Conservation (phyloP, 176 grass and related monocot genomes). For the Poa pratensis region DNA sequence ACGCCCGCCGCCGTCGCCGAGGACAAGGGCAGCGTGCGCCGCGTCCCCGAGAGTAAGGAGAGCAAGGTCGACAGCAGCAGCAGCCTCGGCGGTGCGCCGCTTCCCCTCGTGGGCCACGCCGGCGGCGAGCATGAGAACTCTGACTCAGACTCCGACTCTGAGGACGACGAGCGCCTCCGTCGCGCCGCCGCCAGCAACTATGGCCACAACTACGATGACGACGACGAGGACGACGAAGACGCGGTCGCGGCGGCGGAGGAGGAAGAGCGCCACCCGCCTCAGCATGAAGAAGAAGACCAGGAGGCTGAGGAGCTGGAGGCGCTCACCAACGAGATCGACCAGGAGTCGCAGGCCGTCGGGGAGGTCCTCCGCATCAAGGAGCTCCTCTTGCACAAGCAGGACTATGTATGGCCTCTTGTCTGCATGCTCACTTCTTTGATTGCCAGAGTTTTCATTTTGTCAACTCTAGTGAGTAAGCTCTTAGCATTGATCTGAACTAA, state of each 20-base stretch:
- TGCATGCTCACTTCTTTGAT: background rate
- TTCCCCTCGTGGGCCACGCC: background rate
- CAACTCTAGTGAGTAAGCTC: background rate
- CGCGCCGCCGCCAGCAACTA: conserved; percentile 68
- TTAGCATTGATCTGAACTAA: conserved; percentile 18
- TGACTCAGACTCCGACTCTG: conserved; percentile 47
- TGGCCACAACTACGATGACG: conserved; percentile 74
- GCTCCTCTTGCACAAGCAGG: conserved; percentile 54
- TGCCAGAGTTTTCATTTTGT: background rate
- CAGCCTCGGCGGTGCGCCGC: conserved; percentile 35
- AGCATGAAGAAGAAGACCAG: conserved; percentile 40
- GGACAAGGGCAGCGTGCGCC: conserved; percentile 68
- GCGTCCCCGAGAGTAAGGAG: conserved; percentile 55
- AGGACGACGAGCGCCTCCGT: conserved; percentile 58
- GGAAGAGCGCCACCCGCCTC: conserved; percentile 20
- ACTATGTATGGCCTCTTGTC: conserved; percentile 47
- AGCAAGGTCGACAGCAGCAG: conserved; percentile 68
- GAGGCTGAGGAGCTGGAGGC: conserved; percentile 63
- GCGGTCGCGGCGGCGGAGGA: background rate
- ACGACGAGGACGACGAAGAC: conserved; percentile 31
- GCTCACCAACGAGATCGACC: conserved; percentile 69
- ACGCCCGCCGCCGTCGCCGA: conserved; percentile 55
- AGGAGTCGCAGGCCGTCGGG: conserved; percentile 58
- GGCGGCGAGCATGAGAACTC: conserved; percentile 9
- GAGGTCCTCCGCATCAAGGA: conserved; percentile 87